phyloP scores from a whole-genome alignment of 495 filamentous ascomycete species.

The Echria macrotheca region DNA sequence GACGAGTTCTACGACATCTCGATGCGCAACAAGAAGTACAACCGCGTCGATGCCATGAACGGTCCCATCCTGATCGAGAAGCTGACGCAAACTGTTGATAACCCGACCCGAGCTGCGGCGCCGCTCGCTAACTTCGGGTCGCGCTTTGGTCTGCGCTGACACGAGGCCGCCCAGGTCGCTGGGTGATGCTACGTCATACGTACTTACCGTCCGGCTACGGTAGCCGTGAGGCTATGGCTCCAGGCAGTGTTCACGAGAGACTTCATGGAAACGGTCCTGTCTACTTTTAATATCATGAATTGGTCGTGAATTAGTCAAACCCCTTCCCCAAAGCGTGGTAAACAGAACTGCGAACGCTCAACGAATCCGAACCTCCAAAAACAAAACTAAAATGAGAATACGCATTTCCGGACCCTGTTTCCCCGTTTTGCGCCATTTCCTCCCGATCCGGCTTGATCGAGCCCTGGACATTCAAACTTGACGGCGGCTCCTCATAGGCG shows the following conservation, averaged over 20 bases:
- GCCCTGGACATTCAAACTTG: neutral
- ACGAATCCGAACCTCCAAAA: conserved; percentile 3
- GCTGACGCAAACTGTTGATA: conserved; percentile 62
- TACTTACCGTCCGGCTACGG: too few relatives aligned
- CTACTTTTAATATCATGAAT: conserved; percentile 13
- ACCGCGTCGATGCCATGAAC: conserved; percentile 82
- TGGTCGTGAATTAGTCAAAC: conserved; percentile 11
- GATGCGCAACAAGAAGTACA: conserved; percentile 84
- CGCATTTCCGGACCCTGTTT: neutral
- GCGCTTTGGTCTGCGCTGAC: conserved; percentile 63
- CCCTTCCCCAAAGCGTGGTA: neutral
- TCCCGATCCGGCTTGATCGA: neutral
- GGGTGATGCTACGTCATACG: neutral
- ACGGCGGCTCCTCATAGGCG: neutral
- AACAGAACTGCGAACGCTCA: conserved; percentile 10
- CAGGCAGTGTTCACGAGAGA: too few relatives aligned
- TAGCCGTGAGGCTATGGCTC: too few relatives aligned
- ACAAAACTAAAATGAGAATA: neutral
- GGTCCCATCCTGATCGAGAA: conserved; percentile 86
- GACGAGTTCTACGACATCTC: conserved; percentile 93
- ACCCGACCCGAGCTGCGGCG: conserved; percentile 48
- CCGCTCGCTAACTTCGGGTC: conserved; percentile 63
- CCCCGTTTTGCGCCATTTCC: conserved; percentile 1
- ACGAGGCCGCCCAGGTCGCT: neutral
- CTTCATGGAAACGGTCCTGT: too few relatives aligned